Evolutionary conservation across 805 yeast genomes (phyloP).

Genomic region (Schwanniomyces sp.): DNA sequence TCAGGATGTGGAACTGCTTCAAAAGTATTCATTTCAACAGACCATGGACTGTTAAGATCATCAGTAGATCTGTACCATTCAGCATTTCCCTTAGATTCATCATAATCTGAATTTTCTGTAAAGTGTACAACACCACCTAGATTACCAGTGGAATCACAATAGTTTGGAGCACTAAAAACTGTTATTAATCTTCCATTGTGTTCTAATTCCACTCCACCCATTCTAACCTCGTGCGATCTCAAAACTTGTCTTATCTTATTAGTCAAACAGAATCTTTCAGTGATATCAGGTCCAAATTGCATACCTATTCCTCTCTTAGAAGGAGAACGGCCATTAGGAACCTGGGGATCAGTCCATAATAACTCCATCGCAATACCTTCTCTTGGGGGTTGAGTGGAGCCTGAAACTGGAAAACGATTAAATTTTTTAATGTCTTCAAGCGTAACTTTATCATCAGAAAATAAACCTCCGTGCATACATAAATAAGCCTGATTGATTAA

Average conservation of each 20-base stretch:
- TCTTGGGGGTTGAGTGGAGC: constrained; percentile 75
- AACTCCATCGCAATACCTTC: constrained; percentile 95
- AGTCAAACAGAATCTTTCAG: constrained; percentile 68
- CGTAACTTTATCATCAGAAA: constrained; percentile 71
- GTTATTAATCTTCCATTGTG: constrained; percentile 86
- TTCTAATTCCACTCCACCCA: constrained; percentile 85
- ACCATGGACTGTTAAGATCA: constrained; percentile 44
- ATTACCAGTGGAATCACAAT: constrained; percentile 91
- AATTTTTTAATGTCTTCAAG: constrained; percentile 72
- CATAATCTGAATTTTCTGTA: constrained; percentile 43
- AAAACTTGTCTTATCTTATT: constrained; percentile 78
- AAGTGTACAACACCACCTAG: constrained; percentile 86
- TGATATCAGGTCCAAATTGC: constrained; percentile 96
- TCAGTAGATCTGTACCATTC: constrained; percentile 38
- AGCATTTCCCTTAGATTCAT: constrained; percentile 44
- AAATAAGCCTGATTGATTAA: constrained; percentile 75
- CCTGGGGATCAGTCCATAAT: constrained; percentile 96
- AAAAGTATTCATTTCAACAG: constrained; percentile 58
- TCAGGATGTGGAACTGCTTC: constrained; percentile 88
- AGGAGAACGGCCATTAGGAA: constrained; percentile 71
- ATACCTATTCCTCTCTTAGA: constrained; percentile 94
- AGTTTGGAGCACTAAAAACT: constrained; percentile 97
- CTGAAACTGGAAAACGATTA: constrained; percentile 57
- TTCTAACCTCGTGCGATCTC: constrained; percentile 93
- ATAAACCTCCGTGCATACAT: constrained; percentile 95